Evolutionary conservation across 2,329 filamentous ascomycete genomes (phyloP), one percentile per base, ranked within the genome.

Genomic region (Aureobasidium sp.): DNA sequence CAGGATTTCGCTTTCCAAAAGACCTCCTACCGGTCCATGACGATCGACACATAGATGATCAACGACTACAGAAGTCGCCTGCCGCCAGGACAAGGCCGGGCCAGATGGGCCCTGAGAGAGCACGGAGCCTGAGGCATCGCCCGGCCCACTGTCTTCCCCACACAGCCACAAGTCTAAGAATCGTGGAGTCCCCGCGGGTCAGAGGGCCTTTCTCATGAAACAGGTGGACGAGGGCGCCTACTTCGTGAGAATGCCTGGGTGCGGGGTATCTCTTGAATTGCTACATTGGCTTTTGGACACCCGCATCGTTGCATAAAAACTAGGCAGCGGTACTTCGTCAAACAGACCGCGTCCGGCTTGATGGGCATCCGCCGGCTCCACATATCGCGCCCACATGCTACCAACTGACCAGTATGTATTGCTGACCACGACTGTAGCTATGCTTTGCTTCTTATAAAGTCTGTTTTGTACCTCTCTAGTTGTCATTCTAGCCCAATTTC

Each of bases 361-460:
- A 27, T 37, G 22, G n/a, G 2, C 32, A 19, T 25, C 44, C 32
- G 30, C 32, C 44, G 44, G 44, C 44, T 48, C 44, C 44, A 48
- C 44, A 48, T 48, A 48, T 29, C 8, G 21, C 27, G 44, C 30
- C 44, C 32, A 38, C 44, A 38, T 48, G 32, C 22, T 21, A 17
- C 27, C 12, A n/a, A 38, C 30, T 22, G 16, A 34, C 16, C 32
- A 34, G 12, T 6, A 17, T 24, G 4, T 32, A 11, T 3, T 42
- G 16, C 11, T 30, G 40, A 16, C n/a, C n/a, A n/a, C n/a, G n/a
- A n/a, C n/a, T n/a, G n/a, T n/a, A n/a, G n/a, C n/a, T n/a, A n/a
- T n/a, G n/a, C n/a, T n/a, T n/a, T n/a, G n/a, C n/a, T n/a, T n/a
- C n/a, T n/a, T 35, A 45, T 45, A 45, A 35, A 45, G 42, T 2